Base-by-base conservation (phyloP, 1,139 yeast species). In the Torulaspora globosa region DNA sequence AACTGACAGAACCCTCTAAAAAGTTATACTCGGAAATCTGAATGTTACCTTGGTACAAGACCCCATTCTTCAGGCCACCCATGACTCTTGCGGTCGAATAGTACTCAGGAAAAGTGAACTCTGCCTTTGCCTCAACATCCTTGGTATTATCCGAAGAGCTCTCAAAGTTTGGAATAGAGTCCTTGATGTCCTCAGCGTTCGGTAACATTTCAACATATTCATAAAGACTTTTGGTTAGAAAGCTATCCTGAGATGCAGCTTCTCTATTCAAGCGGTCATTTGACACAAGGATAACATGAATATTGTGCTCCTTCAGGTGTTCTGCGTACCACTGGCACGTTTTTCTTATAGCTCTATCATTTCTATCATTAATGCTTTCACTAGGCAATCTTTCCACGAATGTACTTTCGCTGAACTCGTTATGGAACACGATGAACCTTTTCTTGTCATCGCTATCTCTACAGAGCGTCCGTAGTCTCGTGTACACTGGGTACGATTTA, bases 1-100 rank as follows among this genome's bases (percentile, higher is more conserved):
- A 79, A 44, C 79, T 77, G 5, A 94, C 84, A 0, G 86, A 77
- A 43, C 96, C 98, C 68, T 94, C 96, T 49, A 90, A 72, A 60
- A 85, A 83, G 63, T 94, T 94, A 66, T 89, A 92, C 16, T 89
- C 81, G 4, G 94, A 87, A 30, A 89, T 79, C 57, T 80, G 79
- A 55, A 94, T 74, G 23, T 75, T 74, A 31, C 98, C 98, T 68
- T 89, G 96, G 62, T 84, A 86, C 36, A 92, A 70, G 9, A 94
- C 82, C 29, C 96, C 96, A 59, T 82, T 85, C 61, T 84, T 85
- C 54, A 90, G 69, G 39, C 98, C 98, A 40, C 96, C 97, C 78
- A 88, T 79, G 21, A 89, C 73, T 67, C 96, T 77, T 0, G 97
- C 79, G 47, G 80, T 79, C 6, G 92, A 70, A 62, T 86, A 88